Evolutionary conservation across 2,329 filamentous ascomycete species (phyloP).

Genomic region (Bipolaris oryzae): DNA sequence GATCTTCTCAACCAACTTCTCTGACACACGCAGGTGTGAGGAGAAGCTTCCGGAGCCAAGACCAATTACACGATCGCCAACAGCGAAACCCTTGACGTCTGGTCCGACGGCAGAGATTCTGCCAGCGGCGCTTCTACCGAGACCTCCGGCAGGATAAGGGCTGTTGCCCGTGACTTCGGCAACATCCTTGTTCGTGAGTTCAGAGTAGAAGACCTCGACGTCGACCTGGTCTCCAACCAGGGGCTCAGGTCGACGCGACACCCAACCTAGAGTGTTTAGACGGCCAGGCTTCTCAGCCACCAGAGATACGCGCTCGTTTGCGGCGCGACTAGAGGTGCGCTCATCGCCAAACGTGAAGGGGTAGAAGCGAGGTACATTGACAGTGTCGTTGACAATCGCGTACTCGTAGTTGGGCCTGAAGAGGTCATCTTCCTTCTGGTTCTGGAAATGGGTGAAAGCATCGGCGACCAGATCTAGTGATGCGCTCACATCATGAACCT

Average conservation of each 20-base stretch:
- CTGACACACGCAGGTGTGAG: background rate
- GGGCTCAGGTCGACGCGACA: no score
- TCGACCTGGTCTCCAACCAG: slow-evolving; percentile 22
- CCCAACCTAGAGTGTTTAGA: background rate
- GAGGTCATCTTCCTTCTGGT: background rate
- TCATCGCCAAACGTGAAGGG: slow-evolving; percentile 4
- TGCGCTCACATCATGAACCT: slow-evolving; percentile 19
- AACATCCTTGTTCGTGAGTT: slow-evolving; percentile 1
- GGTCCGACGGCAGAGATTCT: slow-evolving; percentile 20
- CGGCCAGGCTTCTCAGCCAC: background rate
- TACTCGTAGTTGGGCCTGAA: slow-evolving; percentile 38
- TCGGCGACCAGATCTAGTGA: background rate
- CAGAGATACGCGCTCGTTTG: background rate
- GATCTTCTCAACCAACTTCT: slow-evolving; percentile 20
- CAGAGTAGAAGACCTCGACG: slow-evolving; percentile 16
- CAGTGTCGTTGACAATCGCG: slow-evolving; percentile 21
- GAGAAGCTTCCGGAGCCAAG: slow-evolving; percentile 9
- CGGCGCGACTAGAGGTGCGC: background rate
- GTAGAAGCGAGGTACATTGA: slow-evolving; percentile 31
- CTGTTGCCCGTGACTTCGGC: background rate
- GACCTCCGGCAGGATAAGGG: background rate
- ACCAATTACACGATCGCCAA: slow-evolving; percentile 27
- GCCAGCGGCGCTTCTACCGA: slow-evolving; percentile 22
- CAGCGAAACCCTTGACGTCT: slow-evolving; percentile 6
- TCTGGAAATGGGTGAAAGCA: slow-evolving; percentile 15